Percentiles rank a stretch among this genome's conserved stretches.
Conservation (phyloP, 805 yeast species). For the Metschnikowia matae region DNA sequence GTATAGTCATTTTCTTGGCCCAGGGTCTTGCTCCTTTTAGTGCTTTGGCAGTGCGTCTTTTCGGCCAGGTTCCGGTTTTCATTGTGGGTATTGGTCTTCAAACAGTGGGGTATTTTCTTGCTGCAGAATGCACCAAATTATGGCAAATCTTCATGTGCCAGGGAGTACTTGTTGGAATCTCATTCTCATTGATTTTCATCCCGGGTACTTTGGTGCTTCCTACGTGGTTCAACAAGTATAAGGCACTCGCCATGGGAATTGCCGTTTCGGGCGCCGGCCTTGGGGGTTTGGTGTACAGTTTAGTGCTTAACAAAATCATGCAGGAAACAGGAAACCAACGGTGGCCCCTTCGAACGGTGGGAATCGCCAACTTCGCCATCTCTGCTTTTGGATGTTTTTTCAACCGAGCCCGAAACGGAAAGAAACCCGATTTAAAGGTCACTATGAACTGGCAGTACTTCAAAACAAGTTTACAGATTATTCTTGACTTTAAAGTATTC, state of each 20-base stretch:
- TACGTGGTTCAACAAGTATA: slow-evolving; percentile 63
- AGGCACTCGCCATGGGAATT: slow-evolving; percentile 54
- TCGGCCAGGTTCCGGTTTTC: slow-evolving; percentile 50
- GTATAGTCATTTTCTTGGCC: slow-evolving; percentile 58
- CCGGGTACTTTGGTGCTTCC: slow-evolving; percentile 62
- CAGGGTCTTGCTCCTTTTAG: slow-evolving; percentile 55
- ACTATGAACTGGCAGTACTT: slow-evolving; percentile 21
- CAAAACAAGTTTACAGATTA: slow-evolving; percentile 23
- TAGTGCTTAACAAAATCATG: slow-evolving; percentile 39
- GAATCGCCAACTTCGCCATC: slow-evolving; percentile 27
- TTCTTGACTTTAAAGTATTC: slow-evolving; percentile 34
- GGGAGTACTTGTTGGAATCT: slow-evolving; percentile 58
- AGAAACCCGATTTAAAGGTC: slow-evolving; percentile 22
- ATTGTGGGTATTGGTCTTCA: slow-evolving; percentile 47
- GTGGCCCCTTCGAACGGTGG: slow-evolving; percentile 44
- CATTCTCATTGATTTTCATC: slow-evolving; percentile 51
- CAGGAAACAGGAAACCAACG: slow-evolving; percentile 36
- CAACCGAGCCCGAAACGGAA: slow-evolving; percentile 42
- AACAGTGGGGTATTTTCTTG: slow-evolving; percentile 53
- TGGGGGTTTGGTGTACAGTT: slow-evolving; percentile 49
- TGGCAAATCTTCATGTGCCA: slow-evolving; percentile 71
- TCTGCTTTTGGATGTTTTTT: slow-evolving; percentile 38
- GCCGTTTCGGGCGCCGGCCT: slow-evolving; percentile 46
- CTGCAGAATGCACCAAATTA: slow-evolving; percentile 51
- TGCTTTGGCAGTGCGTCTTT: slow-evolving; percentile 34